Percentiles rank a stretch among this genome's conserved stretches.
phyloP scores from a whole-genome alignment of 352 stramenopile genomes.

The Phytophthora pinifolia region DNA sequence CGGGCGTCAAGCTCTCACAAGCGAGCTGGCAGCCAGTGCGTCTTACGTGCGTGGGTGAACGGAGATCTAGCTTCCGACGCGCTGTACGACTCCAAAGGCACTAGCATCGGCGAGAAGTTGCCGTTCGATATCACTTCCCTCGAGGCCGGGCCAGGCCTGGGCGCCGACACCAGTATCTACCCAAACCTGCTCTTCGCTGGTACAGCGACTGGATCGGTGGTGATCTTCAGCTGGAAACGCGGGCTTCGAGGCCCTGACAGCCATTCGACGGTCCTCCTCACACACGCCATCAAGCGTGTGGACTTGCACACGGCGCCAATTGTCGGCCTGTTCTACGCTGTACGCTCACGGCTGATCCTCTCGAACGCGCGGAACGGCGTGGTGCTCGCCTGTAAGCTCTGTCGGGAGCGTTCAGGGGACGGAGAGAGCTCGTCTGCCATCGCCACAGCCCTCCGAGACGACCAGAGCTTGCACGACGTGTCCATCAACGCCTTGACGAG shows the following conservation, averaged over 20 bases:
- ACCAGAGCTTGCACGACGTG: slow-evolving; percentile 25
- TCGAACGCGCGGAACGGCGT: slow-evolving; percentile 43
- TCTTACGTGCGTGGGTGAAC: slow-evolving; percentile 60
- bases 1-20: neutral
- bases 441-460: slow-evolving; percentile 24
- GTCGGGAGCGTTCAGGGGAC: slow-evolving; percentile 8
- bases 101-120: slow-evolving; percentile 23
- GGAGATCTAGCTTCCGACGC: slow-evolving; percentile 46
- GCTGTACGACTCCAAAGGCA: slow-evolving; percentile 18
- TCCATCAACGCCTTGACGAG: slow-evolving; percentile 23
- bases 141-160: slow-evolving; percentile 28
- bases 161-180: slow-evolving; percentile 8
- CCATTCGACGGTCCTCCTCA: slow-evolving; percentile 29
- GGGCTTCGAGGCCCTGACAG: slow-evolving; percentile 23
- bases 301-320: slow-evolving; percentile 57
- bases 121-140: slow-evolving; percentile 46
- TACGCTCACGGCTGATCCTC: slow-evolving; percentile 32
- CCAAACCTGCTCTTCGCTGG: slow-evolving; percentile 49
- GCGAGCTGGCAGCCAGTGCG: slow-evolving; percentile 4
- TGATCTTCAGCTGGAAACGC: slow-evolving; percentile 53
- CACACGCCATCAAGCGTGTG: slow-evolving; percentile 29
- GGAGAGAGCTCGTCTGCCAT: slow-evolving; percentile 15
- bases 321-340: slow-evolving; percentile 41
- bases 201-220: slow-evolving; percentile 39
- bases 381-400: slow-evolving; percentile 41